Evolutionary conservation across 1,139 yeast species (phyloP), one percentile per base, ranked within the genome.

Genomic region (Pichiaceae sp.): DNA sequence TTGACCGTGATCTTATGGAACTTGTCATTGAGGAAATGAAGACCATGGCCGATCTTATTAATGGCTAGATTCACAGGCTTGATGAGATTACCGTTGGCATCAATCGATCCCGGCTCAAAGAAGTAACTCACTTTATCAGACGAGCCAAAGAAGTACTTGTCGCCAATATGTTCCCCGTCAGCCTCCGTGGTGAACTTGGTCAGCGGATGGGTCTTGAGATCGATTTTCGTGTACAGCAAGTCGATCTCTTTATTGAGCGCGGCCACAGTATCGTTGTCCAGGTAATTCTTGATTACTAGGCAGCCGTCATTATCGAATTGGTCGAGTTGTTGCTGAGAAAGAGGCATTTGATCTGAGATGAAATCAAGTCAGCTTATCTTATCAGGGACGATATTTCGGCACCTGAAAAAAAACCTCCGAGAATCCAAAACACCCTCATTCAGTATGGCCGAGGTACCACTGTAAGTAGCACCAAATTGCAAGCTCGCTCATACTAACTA

Each of bases 11-110:
- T 56, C 7, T 60, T 46, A 16, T 57, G 55, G 47, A 78, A 83
- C 11, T 56, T 53, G 0, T 63, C 59, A 43, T 78, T 76, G 23
- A 67, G 56, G 52, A 71, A 66, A 50, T 83, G 95, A 28, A 83
- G 57, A 0, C 84, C 86, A 52, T 83, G 95, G 6, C 94, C 94
- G 31, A 83, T 76, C 57, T 83, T 83, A 58, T 83, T 83, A 51
- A 83, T 68, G 2, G 91, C 75, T 42, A 60, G 60, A 23, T 68
- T 69, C 44, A 77, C 67, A 11, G 81, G 74, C 50, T 65, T 70
- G 29, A 53, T 54, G 44, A 83, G 62, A 16, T 67, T 50, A 4
- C 82, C 82, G 12, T 61, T 49, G 4, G 57, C 64, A 46, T 72
- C 73, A 47, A 80, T 71, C 0, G 93, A 87, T 48, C 74, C 86